phyloP scores from a whole-genome alignment of 202 grass and related monocot species.

The Digitaria exilis region DNA sequence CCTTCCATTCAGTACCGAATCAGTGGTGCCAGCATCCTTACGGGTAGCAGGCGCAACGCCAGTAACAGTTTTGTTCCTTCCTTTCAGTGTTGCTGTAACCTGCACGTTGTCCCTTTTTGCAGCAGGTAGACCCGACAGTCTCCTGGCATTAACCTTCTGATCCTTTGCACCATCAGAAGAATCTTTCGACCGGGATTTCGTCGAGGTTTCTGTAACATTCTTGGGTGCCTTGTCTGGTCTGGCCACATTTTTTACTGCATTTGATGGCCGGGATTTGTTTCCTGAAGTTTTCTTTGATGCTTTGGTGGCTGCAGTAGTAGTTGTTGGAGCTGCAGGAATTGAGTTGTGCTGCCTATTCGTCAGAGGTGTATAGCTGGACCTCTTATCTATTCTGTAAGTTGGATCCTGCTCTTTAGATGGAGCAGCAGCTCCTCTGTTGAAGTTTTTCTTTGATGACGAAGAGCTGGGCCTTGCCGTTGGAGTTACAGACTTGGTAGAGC shows the following conservation, averaged over 20 bases:
- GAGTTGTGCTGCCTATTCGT: constrained; percentile 37
- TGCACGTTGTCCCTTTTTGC: neutral
- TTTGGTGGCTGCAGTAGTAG: neutral
- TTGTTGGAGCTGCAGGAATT: constrained; percentile 15
- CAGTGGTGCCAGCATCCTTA: neutral
- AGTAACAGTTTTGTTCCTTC: constrained; percentile 9
- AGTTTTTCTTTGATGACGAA: constrained; percentile 38
- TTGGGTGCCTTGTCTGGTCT: constrained; percentile 3
- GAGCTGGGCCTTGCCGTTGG: constrained; percentile 39
- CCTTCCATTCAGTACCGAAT: constrained; percentile 28
- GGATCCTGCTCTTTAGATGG: constrained; percentile 23
- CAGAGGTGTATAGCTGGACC: constrained; percentile 50
- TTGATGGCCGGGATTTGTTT: constrained; percentile 31
- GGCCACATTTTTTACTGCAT: neutral
- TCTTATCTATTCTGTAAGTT: constrained; percentile 47
- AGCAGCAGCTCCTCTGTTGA: constrained; percentile 1
- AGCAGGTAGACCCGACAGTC: constrained; percentile 22
- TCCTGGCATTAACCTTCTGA: constrained; percentile 35
- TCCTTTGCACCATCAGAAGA: constrained; percentile 17
- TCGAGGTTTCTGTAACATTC: neutral
- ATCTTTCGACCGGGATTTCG: neutral
- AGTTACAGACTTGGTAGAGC: constrained; percentile 38
- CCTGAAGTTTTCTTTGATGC: constrained; percentile 31
- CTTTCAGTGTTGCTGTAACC: neutral
- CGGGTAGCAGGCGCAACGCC: neutral